These are phyloP conservation scores for Coprinopsis marcescibilis DNA, from an alignment of 768 basidiomycete genomes.

Conservation along the genomic window DNA sequence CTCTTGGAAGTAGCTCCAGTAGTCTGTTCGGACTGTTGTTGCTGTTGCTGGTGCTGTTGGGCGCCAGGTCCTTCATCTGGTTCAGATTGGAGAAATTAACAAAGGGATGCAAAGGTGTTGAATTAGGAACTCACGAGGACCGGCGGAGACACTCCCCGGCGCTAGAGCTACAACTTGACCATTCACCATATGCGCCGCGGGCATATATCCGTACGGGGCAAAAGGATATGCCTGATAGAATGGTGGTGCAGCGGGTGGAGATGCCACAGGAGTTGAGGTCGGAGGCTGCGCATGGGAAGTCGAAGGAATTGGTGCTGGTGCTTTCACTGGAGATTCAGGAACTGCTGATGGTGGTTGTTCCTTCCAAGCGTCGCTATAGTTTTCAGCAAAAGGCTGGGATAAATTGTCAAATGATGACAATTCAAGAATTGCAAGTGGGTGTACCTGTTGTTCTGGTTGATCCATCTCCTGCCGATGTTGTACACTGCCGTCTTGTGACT, in stretches of 20 bases:
- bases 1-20: constrained; percentile 37
- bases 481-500: background rate
- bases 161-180: constrained; percentile 18
- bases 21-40: constrained; percentile 1
- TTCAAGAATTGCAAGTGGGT: background rate
- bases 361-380: constrained; percentile 59
- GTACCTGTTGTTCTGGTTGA: constrained; percentile 11
- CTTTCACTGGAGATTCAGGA: constrained; percentile 19
- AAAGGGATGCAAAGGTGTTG: background rate
- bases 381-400: constrained; percentile 42
- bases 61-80: constrained; percentile 3
- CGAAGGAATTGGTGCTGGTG: constrained; percentile 7
- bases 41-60: constrained; percentile 8
- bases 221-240: constrained; percentile 22
- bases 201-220: constrained; percentile 22
- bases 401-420: constrained; percentile 4
- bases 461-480: constrained; percentile 7
- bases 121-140: background rate
- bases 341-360: constrained; percentile 42
- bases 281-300: constrained; percentile 9
- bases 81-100: background rate
- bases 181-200: constrained; percentile 17
- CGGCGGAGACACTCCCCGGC: constrained; percentile 1
- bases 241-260: constrained; percentile 9
- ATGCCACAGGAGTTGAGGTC: constrained; percentile 2